Base-by-base conservation (phyloP, 129 eudicot genomes). In the Glebionis coronaria region DNA sequence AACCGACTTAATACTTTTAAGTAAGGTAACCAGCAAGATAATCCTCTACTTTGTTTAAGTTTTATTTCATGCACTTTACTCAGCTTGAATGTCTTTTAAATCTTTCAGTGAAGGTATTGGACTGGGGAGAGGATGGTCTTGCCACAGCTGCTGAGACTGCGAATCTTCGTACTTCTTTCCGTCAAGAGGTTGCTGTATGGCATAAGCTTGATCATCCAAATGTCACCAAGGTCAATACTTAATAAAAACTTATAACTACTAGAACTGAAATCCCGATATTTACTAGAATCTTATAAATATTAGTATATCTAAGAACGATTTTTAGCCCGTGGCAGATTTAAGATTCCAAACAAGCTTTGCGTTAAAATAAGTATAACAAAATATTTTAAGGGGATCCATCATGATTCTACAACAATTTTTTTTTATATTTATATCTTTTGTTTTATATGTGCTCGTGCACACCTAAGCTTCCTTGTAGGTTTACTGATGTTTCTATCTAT, bases 51-150 rank as follows among this genome's bases (percentile, higher is more conserved):
- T 27, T 47, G n/a, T 66, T 49, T n/a, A 28, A 66, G n/a, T 47
- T 14, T 49, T 50, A n/a, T 16, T 51, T 54, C 51, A 7, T 58
- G 55, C 12, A 16, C 9, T 5, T 56, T 31, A 51, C 18, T 72
- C 16, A 52, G 45, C 21, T 65, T 65, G 63, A 25, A 56, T 38
- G 0, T 21, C 42, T 35, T 77, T 28, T 55, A 54, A 63, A 67
- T 61, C 45, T 53, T 58, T 46, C 72, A 91, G 97, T 85, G 79
- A 91, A 91, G 82, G 94, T 88, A 50, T 73, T 91, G 85, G 96
- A 91, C 52, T 88, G 97, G 96, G 97, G 97, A 50, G 97, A 88
- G 59, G 97, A 91, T 68, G 96, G 96, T 67, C 85, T 91, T 68
- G 82, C 94, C 53, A 91, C 90, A 16, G 96, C 64, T 70, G 84